Conservation (phyloP, 2,329 filamentous ascomycete species). For the Fusarium denticulatum region DNA sequence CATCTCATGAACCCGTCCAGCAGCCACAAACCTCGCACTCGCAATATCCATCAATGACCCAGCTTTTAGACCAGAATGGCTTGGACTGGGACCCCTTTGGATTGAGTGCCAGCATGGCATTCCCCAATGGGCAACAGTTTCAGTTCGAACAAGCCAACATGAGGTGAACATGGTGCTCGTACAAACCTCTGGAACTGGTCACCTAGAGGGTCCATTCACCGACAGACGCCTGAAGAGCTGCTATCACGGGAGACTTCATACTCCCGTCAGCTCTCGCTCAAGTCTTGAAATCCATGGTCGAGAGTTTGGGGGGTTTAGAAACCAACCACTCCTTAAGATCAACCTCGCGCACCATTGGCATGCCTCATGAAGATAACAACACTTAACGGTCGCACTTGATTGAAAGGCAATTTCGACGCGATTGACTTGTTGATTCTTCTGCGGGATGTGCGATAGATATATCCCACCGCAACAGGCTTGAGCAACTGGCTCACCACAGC, state of each 20-base stretch:
- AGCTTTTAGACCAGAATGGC: conserved; percentile 75
- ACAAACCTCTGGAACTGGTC: conserved; percentile 11
- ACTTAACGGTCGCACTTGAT: conserved; percentile 37
- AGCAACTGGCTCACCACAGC: conserved; percentile 8
- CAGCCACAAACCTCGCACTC: conserved; percentile 43
- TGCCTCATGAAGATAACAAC: conserved; percentile 22
- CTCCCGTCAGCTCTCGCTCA: conserved; percentile 18
- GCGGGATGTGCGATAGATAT: conserved; percentile 41
- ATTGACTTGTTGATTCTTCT: conserved; percentile 35
- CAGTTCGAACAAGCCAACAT: conserved; percentile 73
- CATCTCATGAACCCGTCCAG: conserved; percentile 49
- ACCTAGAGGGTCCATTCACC: conserved; percentile 15
- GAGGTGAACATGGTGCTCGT: conserved; percentile 46
- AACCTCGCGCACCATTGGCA: conserved; percentile 6
- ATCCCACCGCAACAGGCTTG: conserved; percentile 33
- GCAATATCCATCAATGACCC: conserved; percentile 71
- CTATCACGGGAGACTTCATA: conserved; percentile 2
- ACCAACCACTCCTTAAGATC: neutral
- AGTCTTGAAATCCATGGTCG: conserved; percentile 13
- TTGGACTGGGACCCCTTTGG: conserved; percentile 95
- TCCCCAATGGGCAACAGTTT: conserved; percentile 81
- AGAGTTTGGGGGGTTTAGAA: conserved; percentile 8
- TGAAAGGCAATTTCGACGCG: conserved; percentile 37
- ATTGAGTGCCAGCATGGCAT: conserved; percentile 93
- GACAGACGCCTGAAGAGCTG: conserved; percentile 25